A percentile compares a stretch with the other conserved stretches of the same genome.
phyloP scores from a whole-genome alignment of 2,329 filamentous ascomycete genomes.

The Monilinia fructigena region DNA sequence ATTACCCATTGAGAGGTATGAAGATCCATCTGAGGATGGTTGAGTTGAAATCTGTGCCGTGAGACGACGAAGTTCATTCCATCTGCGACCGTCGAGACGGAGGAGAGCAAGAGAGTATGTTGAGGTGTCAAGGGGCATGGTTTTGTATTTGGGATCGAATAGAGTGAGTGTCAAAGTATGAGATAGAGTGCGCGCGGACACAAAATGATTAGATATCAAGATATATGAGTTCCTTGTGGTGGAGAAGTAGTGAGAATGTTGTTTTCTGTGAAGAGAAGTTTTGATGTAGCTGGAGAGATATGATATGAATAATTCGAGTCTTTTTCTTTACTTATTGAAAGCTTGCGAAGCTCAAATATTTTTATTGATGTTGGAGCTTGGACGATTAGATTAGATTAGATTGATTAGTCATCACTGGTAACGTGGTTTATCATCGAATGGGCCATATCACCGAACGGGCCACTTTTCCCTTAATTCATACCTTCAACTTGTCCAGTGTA shows the following conservation, averaged over 20 bases:
- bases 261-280: not conserved
- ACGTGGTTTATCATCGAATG: too few species aligned
- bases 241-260: not conserved
- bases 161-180: not conserved
- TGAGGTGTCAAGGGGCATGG: slow-evolving; percentile 87
- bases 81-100: slow-evolving; percentile 80
- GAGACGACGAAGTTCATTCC: slow-evolving; percentile 92
- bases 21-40: slow-evolving; percentile 86
- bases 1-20: slow-evolving; percentile 95
- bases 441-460: too few species aligned
- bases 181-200: not conserved
- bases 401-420: not conserved
- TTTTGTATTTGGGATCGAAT: not conserved
- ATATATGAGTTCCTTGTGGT: not conserved
- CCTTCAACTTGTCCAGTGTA: too few species aligned
- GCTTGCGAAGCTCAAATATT: slow-evolving; percentile 12
- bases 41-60: slow-evolving; percentile 90
- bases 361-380: slow-evolving; percentile 3
- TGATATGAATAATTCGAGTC: not conserved
- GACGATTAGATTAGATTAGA: slow-evolving; percentile 17
- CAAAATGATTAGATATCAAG: not conserved
- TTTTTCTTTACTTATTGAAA: not conserved
- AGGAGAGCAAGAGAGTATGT: slow-evolving; percentile 85
- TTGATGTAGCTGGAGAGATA: not conserved
- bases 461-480: too few species aligned